A percentile compares a stretch with the other conserved stretches of the same genome.
These are phyloP conservation scores for Leccinum fibrillosum DNA, from an alignment of 768 basidiomycete genomes.

Conservation along the genomic window DNA sequence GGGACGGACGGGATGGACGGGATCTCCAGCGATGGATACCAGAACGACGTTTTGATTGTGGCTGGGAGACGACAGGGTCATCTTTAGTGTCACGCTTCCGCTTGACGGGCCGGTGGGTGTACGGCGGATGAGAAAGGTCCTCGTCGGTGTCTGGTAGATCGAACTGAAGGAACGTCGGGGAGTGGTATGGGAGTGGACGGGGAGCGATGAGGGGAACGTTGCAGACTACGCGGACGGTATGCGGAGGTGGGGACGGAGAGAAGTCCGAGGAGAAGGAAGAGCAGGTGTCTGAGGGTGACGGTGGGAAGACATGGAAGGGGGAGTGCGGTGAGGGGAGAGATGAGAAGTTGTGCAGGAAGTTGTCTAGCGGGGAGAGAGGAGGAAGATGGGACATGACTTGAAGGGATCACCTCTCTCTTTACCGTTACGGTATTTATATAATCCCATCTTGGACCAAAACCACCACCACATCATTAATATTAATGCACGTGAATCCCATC, in stretches of 20 bases:
- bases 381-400: not conserved
- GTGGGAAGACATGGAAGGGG: conserved; percentile 14
- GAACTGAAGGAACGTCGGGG: conserved; percentile 66
- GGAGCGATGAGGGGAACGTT: conserved; percentile 68
- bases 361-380: conserved; percentile 25
- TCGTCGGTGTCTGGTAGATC: conserved; percentile 66
- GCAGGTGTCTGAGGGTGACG: conserved; percentile 43
- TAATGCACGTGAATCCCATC: conserved; percentile 15
- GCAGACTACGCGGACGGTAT: conserved; percentile 50
- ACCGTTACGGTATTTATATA: conserved; percentile 4
- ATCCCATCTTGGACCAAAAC: not conserved
- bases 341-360: conserved; percentile 4
- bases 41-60: conserved; percentile 26
- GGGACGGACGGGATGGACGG: conserved; percentile 6
- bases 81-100: conserved; percentile 43
- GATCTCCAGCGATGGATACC: conserved; percentile 17
- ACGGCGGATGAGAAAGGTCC: conserved; percentile 68
- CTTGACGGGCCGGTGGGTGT: conserved; percentile 52
- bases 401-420: too few relatives aligned
- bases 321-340: not conserved
- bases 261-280: conserved; percentile 25
- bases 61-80: conserved; percentile 14
- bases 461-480: conserved; percentile 6
- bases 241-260: conserved; percentile 26
- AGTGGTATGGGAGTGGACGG: conserved; percentile 65